phyloP scores from a whole-genome alignment of 305 asterid species.

The Petunia hybrid region DNA sequence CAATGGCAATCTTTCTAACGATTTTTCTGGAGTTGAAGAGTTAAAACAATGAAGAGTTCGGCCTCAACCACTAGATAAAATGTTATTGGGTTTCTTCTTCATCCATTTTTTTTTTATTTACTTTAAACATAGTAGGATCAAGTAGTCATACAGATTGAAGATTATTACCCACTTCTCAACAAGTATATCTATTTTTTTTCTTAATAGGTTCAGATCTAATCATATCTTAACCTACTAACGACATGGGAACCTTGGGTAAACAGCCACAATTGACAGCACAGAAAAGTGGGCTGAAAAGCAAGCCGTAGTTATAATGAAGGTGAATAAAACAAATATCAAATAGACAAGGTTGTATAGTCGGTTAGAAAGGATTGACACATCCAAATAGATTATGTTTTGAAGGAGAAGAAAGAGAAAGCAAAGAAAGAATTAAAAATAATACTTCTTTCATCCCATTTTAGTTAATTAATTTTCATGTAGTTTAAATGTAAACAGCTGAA shows the following conservation, averaged over 20 bases:
- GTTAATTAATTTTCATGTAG: background rate
- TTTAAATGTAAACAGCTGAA: background rate
- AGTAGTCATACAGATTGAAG: background rate
- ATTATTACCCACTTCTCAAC: background rate
- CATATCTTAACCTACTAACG: background rate
- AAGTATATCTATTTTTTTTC: background rate
- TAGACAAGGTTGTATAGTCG: background rate
- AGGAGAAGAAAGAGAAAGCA: background rate
- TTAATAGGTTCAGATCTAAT: background rate
- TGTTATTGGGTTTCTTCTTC: background rate
- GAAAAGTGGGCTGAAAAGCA: background rate
- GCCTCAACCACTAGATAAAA: background rate
- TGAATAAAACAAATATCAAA: background rate
- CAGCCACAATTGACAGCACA: background rate
- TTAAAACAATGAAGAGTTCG: background rate
- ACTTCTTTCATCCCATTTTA: background rate
- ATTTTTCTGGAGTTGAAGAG: background rate
- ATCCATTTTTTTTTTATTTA: background rate
- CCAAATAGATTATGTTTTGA: background rate
- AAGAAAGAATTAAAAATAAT: background rate
- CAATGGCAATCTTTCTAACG: background rate
- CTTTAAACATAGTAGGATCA: background rate
- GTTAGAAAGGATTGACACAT: background rate
- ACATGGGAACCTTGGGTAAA: conserved; percentile 4
- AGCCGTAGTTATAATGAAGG: background rate